Percentiles rank a stretch among this genome's conserved stretches.
Evolutionary conservation across 2,329 filamentous ascomycete genomes (phyloP).

Genomic region (Emericellopsis cladophorae): DNA sequence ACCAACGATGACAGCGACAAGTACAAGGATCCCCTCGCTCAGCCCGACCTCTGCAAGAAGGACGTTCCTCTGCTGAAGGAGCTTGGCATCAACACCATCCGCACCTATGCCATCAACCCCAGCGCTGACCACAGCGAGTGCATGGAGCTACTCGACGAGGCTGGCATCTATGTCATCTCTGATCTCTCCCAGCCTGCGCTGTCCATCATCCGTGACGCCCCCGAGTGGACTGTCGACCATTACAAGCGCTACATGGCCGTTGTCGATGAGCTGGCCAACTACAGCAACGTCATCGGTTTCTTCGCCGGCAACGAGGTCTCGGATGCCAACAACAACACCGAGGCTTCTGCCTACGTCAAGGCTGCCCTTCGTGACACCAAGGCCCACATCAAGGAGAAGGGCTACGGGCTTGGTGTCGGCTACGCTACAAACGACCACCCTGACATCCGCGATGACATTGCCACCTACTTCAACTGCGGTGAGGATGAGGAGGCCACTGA

Average conservation of each 20-base stretch:
- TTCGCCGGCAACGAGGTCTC: slow-evolving; percentile 98
- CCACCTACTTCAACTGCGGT: slow-evolving; percentile 92
- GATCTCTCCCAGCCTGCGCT: slow-evolving; percentile 71
- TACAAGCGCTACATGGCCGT: slow-evolving; percentile 75
- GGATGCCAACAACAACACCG: slow-evolving; percentile 79
- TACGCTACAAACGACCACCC: slow-evolving; percentile 94
- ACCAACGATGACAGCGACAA: slow-evolving; percentile 24
- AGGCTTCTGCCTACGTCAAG: slow-evolving; percentile 89
- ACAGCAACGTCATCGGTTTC: slow-evolving; percentile 90
- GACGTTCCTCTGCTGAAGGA: slow-evolving; percentile 72
- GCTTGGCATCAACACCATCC: slow-evolving; percentile 82
- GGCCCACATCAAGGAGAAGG: slow-evolving; percentile 74
- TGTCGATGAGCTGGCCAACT: slow-evolving; percentile 67
- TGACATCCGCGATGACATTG: slow-evolving; percentile 67
- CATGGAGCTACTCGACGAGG: slow-evolving; percentile 70
- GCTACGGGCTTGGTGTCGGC: slow-evolving; percentile 78
- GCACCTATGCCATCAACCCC: slow-evolving; percentile 87
- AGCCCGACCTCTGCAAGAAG: slow-evolving; percentile 59
- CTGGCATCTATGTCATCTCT: slow-evolving; percentile 89
- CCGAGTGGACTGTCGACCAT: slow-evolving; percentile 67
- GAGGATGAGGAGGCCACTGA: slow-evolving; percentile 56
- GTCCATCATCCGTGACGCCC: slow-evolving; percentile 76
- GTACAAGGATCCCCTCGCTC: slow-evolving; percentile 76
- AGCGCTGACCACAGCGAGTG: slow-evolving; percentile 65
- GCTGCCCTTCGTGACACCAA: slow-evolving; percentile 94